Base-by-base conservation (phyloP, 768 basidiomycete genomes). In the Imleria badia region DNA sequence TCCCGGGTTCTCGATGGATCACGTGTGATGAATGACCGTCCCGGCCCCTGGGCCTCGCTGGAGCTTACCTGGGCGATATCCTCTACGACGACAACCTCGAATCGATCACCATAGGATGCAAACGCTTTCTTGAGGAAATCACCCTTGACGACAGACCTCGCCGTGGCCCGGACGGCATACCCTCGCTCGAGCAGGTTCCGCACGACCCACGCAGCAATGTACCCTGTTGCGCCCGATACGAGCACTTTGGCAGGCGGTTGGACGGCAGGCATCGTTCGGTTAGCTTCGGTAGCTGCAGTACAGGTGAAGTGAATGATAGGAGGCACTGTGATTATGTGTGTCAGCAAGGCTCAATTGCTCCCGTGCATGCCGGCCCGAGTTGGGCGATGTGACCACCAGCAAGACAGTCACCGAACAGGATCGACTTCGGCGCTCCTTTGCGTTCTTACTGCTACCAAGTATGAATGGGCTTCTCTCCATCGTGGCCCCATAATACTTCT, bases 1-100 rank as follows among this genome's bases (percentile, higher is more conserved):
- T n/a, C n/a, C n/a, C n/a, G n/a, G n/a, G n/a, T n/a, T 26, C 26
- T 26, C 19, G 30, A 30, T 20, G 20, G 8, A 3, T n/a, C 2
- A 6, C 5, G 5, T 13, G 22, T 8, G 12, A 20, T 13, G 23
- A 30, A 45, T 15, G n/a, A 30, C 13, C 35, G 6, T n/a, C n/a
- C n/a, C n/a, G n/a, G n/a, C n/a, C 19, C 38, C 20, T 9, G 26
- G n/a, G 12, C 14, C n/a, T 10, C 14, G 19, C 9, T n/a, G 9
- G 17, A 15, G 30, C 73, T 46, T 42, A 81, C 81, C 71, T 76
- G 65, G 8, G 75, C 75, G 57, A 93, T 87, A 62, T 94, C 90
- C 43, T 81, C 77, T 0, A 93, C 88, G 20, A 90, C 71, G 17
- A 81, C 81, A 40, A 84, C 67, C 58, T 87, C 84, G 59, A 91